Base-by-base conservation (phyloP, 2,329 filamentous ascomycete genomes). In the Penicillium sp. region DNA sequence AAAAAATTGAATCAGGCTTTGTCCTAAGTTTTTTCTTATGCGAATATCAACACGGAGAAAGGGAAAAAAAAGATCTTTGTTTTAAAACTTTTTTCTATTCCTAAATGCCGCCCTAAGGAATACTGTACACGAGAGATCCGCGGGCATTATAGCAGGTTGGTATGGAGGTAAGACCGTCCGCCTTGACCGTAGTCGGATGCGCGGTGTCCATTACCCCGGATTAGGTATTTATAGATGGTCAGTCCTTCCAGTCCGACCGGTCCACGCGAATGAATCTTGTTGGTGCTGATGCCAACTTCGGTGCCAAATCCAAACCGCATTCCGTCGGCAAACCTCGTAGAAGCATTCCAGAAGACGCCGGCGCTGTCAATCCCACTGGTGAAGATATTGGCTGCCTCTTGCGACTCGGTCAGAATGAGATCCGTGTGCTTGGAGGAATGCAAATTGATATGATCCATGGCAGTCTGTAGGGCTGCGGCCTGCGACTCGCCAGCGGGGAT, bases 231-330 rank as follows among this genome's bases (percentile, higher is more conserved):
- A 78, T 99, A 97, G 59, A 97, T 97, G 71, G 91, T 96, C 72
- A 99, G 76, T 0, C 94, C 94, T 69, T 97, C 94, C 49, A 99
- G 78, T 1, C 94, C 94, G 5, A 99, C 94, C 0, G 94, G 94
- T 0, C 94, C 94, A 47, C 94, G 82, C 1, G 91, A 90, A 72
- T 99, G 94, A 60, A 99, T 96, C 80, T 97, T 99, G 80, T 97
- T 99, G 47, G 94, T 99, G 77, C 90, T 95, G 75, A 99, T 97
- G 51, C 94, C 94, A 22, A 99, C 94, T 77, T 99, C 94, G 0
- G 94, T 97, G 45, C 94, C 94, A 75, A 99, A 99, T 7, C 94
- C 94, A 72, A 95, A 97, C 40, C 94, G 84, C 89, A 96, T 97
- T 7, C 94, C 94, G 72, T 99, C 94, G 5, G 92, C 92, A 77